These are phyloP conservation scores for Falciphora oryzae DNA, from an alignment of 2,329 filamentous ascomycete genomes.

Conservation along the genomic window DNA sequence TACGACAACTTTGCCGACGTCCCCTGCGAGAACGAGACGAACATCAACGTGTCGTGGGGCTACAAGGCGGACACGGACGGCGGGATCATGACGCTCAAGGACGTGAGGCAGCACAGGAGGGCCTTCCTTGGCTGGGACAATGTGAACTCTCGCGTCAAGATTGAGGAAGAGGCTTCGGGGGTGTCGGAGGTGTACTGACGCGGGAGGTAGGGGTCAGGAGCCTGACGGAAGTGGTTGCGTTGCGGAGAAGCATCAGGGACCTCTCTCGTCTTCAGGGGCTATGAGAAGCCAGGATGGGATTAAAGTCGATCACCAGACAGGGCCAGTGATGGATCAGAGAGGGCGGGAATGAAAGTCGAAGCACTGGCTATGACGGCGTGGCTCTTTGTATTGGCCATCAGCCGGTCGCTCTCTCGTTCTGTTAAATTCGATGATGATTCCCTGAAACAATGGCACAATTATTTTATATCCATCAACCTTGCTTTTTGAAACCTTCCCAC, in stretches of 20 bases:
- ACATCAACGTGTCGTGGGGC: slow-evolving; percentile 27
- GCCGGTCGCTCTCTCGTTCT: neutral
- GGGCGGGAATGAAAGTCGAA: neutral
- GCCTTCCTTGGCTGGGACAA: slow-evolving; percentile 20
- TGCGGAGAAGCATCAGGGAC: no score
- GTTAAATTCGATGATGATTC: no score
- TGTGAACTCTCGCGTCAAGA: slow-evolving; percentile 13
- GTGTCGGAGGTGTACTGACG: slow-evolving; percentile 1
- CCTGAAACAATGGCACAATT: no score
- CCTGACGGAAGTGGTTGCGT: no score
- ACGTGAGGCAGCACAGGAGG: slow-evolving; percentile 11
- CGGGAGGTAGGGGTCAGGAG: neutral
- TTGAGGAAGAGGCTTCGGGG: slow-evolving; percentile 2
- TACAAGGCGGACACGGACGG: slow-evolving; percentile 24
- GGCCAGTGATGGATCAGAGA: neutral
- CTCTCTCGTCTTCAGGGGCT: no score
- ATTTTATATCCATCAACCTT: no score
- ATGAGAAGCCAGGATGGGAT: neutral
- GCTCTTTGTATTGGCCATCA: neutral
- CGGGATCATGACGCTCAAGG: slow-evolving; percentile 25
- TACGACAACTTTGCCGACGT: slow-evolving; percentile 21
- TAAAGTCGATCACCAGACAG: no score
- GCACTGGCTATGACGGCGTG: neutral
- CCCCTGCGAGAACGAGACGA: slow-evolving; percentile 18
- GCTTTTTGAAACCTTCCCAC: no score